phyloP scores from a whole-genome alignment of 108 stramenopile species.

The Discostella pseudostelligera region DNA sequence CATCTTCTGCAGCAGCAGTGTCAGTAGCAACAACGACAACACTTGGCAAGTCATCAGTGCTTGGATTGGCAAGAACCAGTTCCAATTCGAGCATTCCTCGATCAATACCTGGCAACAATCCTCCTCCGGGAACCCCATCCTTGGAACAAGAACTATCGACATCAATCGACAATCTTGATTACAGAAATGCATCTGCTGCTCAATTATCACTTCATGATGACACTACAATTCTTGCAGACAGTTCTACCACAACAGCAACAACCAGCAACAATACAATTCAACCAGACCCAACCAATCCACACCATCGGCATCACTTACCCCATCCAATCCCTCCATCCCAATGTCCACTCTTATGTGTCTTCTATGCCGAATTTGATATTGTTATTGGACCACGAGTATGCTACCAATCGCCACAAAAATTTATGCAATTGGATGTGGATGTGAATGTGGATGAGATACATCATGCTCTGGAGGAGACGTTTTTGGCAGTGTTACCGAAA shows the following conservation, averaged over 20 bases:
- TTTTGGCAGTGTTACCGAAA: constrained; percentile 29
- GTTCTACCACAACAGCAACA: no score
- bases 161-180: no score
- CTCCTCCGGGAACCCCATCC: no score
- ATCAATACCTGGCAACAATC: no score
- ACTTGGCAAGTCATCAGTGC: no score
- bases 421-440: constrained; percentile 73
- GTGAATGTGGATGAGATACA: constrained; percentile 55
- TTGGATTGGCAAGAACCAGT: neutral
- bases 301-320: constrained; percentile 26
- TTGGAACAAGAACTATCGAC: no score
- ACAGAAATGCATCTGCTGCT: no score
- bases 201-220: no score
- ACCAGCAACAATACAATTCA: neutral
- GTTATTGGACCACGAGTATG: constrained; percentile 73
- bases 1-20: neutral
- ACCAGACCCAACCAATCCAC: constrained; percentile 18
- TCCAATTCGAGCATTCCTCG: neutral
- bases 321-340: constrained; percentile 48
- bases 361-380: constrained; percentile 89
- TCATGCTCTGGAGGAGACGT: constrained; percentile 55
- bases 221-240: no score
- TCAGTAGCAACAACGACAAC: no score
- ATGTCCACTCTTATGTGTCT: constrained; percentile 77
- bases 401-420: constrained; percentile 62